A percentile compares a stretch with the other conserved stretches of the same genome.
Conservation (phyloP, 23 red algal genomes). For the Gracilaria domingensis region DNA sequence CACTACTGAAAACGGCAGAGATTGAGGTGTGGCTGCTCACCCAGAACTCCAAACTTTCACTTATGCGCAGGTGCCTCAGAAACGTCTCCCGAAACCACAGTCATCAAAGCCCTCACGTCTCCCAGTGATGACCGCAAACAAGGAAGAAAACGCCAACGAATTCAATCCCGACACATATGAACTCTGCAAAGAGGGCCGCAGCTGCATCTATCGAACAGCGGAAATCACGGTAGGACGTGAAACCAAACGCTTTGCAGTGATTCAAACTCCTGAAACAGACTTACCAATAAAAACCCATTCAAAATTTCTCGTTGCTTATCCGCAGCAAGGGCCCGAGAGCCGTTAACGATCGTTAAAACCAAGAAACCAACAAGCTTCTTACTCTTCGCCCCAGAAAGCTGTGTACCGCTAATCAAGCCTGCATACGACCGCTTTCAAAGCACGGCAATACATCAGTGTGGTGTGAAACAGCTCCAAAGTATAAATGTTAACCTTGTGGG, state of each 20-base stretch:
- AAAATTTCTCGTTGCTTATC: not conserved
- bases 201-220: not conserved
- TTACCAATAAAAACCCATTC: not conserved
- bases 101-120: not conserved
- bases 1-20: not conserved
- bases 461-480: too few relatives aligned
- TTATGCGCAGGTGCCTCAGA: not conserved
- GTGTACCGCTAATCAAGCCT: too few relatives aligned
- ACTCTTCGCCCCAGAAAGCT: too few relatives aligned
- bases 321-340: not conserved
- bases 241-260: not conserved
- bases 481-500: too few relatives aligned
- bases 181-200: not conserved
- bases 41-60: not conserved
- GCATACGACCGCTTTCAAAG: too few relatives aligned
- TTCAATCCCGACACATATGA: not conserved
- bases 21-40: too few relatives aligned
- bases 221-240: not conserved
- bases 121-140: not conserved
- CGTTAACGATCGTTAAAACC: not conserved
- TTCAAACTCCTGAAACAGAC: not conserved
- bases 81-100: not conserved
- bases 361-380: too few relatives aligned
- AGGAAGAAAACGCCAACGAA: not conserved
- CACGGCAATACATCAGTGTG: too few relatives aligned